Evolutionary conservation across 768 basidiomycete species (phyloP).

Genomic region (Ramaria sp.): DNA sequence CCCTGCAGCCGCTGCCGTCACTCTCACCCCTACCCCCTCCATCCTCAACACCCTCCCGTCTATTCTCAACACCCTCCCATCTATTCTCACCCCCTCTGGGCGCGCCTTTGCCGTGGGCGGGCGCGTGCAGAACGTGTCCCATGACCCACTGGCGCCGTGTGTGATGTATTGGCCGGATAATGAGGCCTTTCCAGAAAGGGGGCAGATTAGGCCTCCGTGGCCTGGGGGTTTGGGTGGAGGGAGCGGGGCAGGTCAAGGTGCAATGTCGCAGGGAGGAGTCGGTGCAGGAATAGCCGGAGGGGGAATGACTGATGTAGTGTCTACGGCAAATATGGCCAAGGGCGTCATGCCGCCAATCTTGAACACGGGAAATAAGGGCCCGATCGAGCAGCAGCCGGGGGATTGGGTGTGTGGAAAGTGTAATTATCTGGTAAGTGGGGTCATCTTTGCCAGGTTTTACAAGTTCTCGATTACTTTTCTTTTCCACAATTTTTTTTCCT

Average conservation of each 20-base stretch:
- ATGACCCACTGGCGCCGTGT: slow-evolving; percentile 59
- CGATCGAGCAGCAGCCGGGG: slow-evolving; percentile 68
- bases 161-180: slow-evolving; percentile 91
- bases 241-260: no score
- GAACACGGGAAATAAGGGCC: slow-evolving; percentile 82
- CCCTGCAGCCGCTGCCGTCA: slow-evolving; percentile 40
- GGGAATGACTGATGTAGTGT: slow-evolving; percentile 30
- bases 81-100: slow-evolving; percentile 72
- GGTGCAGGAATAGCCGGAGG: background rate
- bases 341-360: slow-evolving; percentile 67
- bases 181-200: slow-evolving; percentile 69
- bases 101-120: slow-evolving; percentile 67
- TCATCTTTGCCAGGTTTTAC: no score
- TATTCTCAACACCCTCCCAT: slow-evolving; percentile 21
- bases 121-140: slow-evolving; percentile 68
- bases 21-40: slow-evolving; percentile 5
- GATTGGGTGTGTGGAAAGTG: slow-evolving; percentile 81
- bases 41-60: slow-evolving; percentile 47
- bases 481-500: no score
- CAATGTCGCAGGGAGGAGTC: no score
- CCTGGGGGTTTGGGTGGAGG: no score
- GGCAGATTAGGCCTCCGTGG: slow-evolving; percentile 44
- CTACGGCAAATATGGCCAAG: no score
- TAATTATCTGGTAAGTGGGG: slow-evolving; percentile 43
- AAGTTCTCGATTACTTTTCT: no score